These are phyloP conservation scores for Paramecium pentaurelia DNA, from an alignment of 73 alveolate species.

Conservation along the genomic window DNA sequence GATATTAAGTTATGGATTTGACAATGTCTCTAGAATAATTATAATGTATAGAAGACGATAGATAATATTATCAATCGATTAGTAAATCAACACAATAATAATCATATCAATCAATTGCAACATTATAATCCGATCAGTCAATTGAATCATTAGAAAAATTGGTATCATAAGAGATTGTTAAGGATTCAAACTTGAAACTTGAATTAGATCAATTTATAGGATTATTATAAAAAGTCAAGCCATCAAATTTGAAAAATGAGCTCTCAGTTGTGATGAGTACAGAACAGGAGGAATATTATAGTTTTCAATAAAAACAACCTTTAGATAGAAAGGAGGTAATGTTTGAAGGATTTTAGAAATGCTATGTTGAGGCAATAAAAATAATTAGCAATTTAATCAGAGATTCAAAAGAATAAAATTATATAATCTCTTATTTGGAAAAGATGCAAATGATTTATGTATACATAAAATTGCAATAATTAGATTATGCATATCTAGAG, in stretches of 20 bases:
- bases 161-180: neutral
- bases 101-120: neutral
- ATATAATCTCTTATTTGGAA: neutral
- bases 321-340: conserved; percentile 12
- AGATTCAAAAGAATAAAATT: neutral
- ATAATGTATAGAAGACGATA: neutral
- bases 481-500: conserved; percentile 10
- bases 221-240: neutral
- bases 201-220: conserved; percentile 25
- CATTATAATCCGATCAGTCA: neutral
- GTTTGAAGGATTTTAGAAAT: conserved; percentile 29
- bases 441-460: conserved; percentile 45
- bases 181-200: neutral
- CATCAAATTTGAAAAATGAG: conserved; percentile 24
- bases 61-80: neutral
- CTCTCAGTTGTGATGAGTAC: conserved; percentile 34
- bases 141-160: conserved; percentile 31
- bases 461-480: neutral
- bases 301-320: conserved; percentile 11
- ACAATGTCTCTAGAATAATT: neutral
- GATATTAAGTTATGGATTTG: neutral
- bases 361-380: neutral
- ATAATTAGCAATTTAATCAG: neutral
- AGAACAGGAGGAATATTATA: conserved; percentile 38
- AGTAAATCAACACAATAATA: neutral